Percentiles rank a stretch among this genome's conserved stretches.
Conservation (phyloP, 2,329 filamentous ascomycete species). For the Fusarium mangiferae region DNA sequence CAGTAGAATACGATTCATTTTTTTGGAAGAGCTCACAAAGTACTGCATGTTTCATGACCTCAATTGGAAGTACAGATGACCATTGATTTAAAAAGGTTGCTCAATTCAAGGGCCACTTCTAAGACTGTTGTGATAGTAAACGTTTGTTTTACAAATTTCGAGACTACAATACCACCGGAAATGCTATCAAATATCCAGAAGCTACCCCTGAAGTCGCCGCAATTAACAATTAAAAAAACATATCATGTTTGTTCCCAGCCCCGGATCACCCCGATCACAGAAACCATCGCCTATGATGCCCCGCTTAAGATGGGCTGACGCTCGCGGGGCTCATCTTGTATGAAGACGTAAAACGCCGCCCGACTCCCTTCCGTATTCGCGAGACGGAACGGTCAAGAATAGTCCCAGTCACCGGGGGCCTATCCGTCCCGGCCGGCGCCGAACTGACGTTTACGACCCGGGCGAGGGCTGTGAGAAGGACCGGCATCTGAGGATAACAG, state of each 20-base stretch:
- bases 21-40: background rate
- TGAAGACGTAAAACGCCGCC: slow-evolving; percentile 4
- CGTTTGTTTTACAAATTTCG: background rate
- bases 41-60: background rate
- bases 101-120: background rate
- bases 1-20: background rate
- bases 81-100: background rate
- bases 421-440: slow-evolving; percentile 26
- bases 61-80: background rate
- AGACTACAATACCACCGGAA: slow-evolving; percentile 8
- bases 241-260: slow-evolving; percentile 20
- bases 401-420: background rate
- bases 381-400: slow-evolving; percentile 20
- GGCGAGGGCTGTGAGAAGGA: slow-evolving; percentile 6
- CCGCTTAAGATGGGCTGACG: slow-evolving; percentile 44
- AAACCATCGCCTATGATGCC: slow-evolving; percentile 29
- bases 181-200: background rate
- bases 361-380: slow-evolving; percentile 38
- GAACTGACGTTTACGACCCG: slow-evolving; percentile 13
- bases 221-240: slow-evolving; percentile 11
- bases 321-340: slow-evolving; percentile 13
- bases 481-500: background rate
- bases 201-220: slow-evolving; percentile 4
- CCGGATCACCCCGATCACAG: slow-evolving; percentile 42
- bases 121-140: background rate